These are phyloP conservation scores for Neoboletus magnificus DNA, from an alignment of 768 basidiomycete genomes.

Conservation along the genomic window DNA sequence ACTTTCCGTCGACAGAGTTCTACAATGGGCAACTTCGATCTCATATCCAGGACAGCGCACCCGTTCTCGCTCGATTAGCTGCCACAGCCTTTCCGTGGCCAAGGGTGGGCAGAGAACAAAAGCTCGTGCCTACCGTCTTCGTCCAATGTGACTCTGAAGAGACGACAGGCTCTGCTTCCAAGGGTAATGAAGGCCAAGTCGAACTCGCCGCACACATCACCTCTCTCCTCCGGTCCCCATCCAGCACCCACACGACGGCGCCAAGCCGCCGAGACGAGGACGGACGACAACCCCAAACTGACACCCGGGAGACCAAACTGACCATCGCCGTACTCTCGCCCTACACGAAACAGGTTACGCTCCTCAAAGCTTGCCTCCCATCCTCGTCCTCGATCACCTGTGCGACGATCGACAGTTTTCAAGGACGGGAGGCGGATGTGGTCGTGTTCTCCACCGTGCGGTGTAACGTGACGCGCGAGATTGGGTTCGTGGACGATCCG, in stretches of 20 bases:
- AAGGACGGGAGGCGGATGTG: conserved; percentile 66
- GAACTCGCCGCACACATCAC: conserved; percentile 48
- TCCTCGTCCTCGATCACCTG: conserved; percentile 16
- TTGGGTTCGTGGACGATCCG: conserved; percentile 67
- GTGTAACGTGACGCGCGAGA: conserved; percentile 54
- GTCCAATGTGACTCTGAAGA: conserved; percentile 57
- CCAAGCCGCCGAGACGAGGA: not conserved
- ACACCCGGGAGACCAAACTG: not conserved
- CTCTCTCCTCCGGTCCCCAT: conserved; percentile 34
- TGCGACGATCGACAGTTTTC: conserved; percentile 45
- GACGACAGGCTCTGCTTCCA: conserved; percentile 56
- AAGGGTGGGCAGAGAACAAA: conserved; percentile 16
- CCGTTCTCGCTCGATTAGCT: conserved; percentile 37
- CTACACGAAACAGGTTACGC: conserved; percentile 54
- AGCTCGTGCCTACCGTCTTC: conserved; percentile 52
- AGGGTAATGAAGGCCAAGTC: conserved; percentile 59
- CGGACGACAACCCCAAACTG: not conserved
- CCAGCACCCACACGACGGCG: not conserved
- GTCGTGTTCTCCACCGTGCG: conserved; percentile 65
- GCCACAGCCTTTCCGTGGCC: conserved; percentile 60
- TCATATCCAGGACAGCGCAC: conserved; percentile 37
- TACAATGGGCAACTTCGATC: conserved; percentile 55
- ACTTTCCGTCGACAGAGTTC: conserved; percentile 62
- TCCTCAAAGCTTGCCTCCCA: conserved; percentile 39
- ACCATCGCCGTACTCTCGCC: conserved; percentile 43